Base-by-base conservation (phyloP, 257 asterid genomes). In the Fraxinus quadrangulata region DNA sequence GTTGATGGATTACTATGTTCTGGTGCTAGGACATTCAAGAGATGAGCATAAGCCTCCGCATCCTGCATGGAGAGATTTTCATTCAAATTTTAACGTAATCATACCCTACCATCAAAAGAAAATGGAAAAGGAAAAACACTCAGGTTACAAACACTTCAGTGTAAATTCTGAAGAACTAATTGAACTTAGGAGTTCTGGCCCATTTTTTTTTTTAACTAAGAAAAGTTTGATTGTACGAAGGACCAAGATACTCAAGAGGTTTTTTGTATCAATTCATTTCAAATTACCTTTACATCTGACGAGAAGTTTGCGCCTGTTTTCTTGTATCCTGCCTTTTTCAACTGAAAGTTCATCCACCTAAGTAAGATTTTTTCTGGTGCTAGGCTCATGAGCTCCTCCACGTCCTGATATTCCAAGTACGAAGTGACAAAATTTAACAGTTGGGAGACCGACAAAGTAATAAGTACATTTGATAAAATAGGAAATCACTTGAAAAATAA, bases 341-440 rank as follows among this genome's bases (percentile, higher is more conserved):
- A 77, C 85, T 96, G 98, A 86, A 93, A 95, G 86, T 95, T 93
- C 99, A 96, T 93, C 99, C 99, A 96, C 81, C 97, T 88, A 54
- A 96, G 96, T 76, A 95, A 84, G 78, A 95, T 89, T 84, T 96
- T 96, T 74, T 96, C 98, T 36, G 99, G 99, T 42, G 98, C 90
- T 79, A 96, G 84, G 80, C 95, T 96, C 99, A 93, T 89, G 85
- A 93, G 87, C 89, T 93, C 99, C 85, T 96, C 99, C 75, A 92
- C 87, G 77, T 93, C 99, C 99, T 95, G 88, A 39, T 31, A 77
- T 75, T 71, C 76, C 84, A 85, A 59, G 74, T 72, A 75, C 69
- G 65, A 54, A 49, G 67, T 76, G 54, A 71, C n/a, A 71, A 36
- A 9, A 63, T n/a, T 70, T n/a, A 7, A 70, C 3, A 28, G 40